Conservation (phyloP, 1,284 basidiomycete species). For the Austroboletus novae-zelandiae region DNA sequence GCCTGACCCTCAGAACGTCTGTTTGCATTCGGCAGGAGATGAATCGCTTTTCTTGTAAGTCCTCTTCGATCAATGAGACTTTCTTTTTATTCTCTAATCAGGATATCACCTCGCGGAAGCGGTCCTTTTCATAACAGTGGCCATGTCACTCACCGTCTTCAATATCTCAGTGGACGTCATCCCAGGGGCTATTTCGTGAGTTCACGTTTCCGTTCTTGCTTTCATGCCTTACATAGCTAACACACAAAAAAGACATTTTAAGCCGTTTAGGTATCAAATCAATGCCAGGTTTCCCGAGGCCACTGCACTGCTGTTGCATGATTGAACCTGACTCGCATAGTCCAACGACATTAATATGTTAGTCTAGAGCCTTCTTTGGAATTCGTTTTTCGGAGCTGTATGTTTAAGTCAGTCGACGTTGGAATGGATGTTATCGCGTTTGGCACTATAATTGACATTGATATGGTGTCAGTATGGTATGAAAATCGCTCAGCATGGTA, state of each 20-base stretch:
- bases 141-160: slow-evolving; percentile 18
- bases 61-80: not conserved
- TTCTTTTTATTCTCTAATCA: not conserved
- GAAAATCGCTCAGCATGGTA: no score
- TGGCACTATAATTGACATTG: no score
- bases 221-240: not conserved
- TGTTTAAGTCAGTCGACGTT: no score
- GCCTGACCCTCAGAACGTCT: slow-evolving; percentile 15
- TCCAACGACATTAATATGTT: no score
- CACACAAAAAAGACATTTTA: slow-evolving; percentile 8
- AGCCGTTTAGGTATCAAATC: slow-evolving; percentile 18
- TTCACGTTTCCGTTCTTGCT: no score
- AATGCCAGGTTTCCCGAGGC: slow-evolving; percentile 9
- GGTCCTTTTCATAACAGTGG: slow-evolving; percentile 15
- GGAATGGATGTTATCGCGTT: no score
- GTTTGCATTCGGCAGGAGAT: slow-evolving; percentile 24
- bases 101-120: slow-evolving; percentile 17
- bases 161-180: slow-evolving; percentile 9
- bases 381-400: no score
- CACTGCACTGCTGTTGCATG: slow-evolving; percentile 8
- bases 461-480: no score
- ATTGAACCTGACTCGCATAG: no score
- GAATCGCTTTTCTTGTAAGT: not conserved
- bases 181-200: slow-evolving; percentile 11
- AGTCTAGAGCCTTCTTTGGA: no score